Base-by-base conservation (phyloP, 352 stramenopile genomes). In the Phytophthora nicotianae region DNA sequence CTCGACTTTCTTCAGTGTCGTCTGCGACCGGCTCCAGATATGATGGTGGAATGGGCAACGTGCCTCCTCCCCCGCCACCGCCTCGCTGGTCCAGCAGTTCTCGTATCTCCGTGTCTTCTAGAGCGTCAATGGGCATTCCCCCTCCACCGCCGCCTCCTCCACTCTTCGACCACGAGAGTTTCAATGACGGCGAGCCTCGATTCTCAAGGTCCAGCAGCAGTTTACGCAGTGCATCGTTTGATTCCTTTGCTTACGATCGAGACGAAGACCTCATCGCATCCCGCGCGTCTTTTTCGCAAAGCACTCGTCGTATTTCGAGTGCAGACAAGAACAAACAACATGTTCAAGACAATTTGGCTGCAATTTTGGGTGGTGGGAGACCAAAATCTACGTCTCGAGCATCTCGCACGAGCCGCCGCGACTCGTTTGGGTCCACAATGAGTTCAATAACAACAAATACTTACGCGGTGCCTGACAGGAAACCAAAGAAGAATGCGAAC, bases 341-440 rank as follows among this genome's bases (percentile, higher is more conserved):
- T 43, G 56, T 79, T 9, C 80, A 90, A n/a, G 74, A 74, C 46
- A 90, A 68, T 58, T 57, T 91, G 19, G 83, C 83, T 19, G 75
- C 83, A 17, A 89, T 91, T 59, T 63, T 91, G 21, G 78, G 77
- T 27, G 77, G 80, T n/a, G 63, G 75, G 23, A 74, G 70, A 7
- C 45, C 70, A n/a, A 65, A 70, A 51, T 65, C 61, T 53, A 10
- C 20, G 11, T 52, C 67, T 38, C 64, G 58, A 52, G 59, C 63
- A 11, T 72, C 62, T 43, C 62, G 58, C 17, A 62, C 53, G 13
- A 71, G 55, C 29, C 77, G 76, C 41, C 65, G 65, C 27, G 79
- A 90, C 49, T 90, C 83, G 37, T 80, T 87, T 48, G 75, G 81
- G n/a, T 89, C 75, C 2, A 74, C 61, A 0, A 66, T 58, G 23